A percentile compares a stretch with the other conserved stretches of the same genome.
Conservation (phyloP, 495 filamentous ascomycete species). For the Tuber melanosporum region DNA sequence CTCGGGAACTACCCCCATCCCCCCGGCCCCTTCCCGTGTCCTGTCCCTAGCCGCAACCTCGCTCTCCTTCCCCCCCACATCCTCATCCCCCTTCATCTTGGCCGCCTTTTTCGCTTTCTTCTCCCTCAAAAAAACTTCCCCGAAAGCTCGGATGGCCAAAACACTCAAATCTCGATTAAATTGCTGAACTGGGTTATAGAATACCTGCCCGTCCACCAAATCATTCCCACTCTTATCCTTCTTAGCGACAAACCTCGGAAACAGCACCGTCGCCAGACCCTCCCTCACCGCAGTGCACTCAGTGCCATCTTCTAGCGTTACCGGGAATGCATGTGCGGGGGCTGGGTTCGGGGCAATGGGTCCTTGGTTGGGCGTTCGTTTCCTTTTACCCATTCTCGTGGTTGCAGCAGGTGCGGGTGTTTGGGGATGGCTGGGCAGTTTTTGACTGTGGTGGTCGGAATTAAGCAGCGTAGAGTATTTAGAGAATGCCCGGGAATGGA, state of each 20-base stretch:
- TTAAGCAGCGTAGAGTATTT: background rate
- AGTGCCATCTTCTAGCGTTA: constrained; percentile 47
- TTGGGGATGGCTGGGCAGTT: background rate
- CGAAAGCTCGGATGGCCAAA: constrained; percentile 78
- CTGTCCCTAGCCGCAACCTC: constrained; percentile 20
- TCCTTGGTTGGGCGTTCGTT: constrained; percentile 18
- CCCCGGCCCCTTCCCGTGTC: constrained; percentile 11
- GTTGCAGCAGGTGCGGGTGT: constrained; percentile 18
- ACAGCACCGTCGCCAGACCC: constrained; percentile 63
- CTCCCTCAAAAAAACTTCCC: constrained; percentile 57
- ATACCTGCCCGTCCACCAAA: constrained; percentile 63
- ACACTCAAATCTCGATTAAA: constrained; percentile 96
- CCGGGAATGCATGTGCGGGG: constrained; percentile 28
- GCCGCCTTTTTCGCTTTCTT: constrained; percentile 44
- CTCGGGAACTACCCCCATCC: constrained; percentile 2
- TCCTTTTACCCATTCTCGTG: constrained; percentile 36
- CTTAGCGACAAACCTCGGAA: constrained; percentile 46
- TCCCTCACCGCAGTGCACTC: constrained; percentile 61
- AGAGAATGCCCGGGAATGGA: background rate
- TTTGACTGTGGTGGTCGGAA: background rate
- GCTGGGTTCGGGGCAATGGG: constrained; percentile 23
- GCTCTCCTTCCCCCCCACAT: constrained; percentile 38
- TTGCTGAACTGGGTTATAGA: constrained; percentile 98
- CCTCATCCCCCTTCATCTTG: constrained; percentile 50
- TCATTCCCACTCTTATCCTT: constrained; percentile 45